phyloP scores from a whole-genome alignment of 2,329 filamentous ascomycete genomes.

The Amauroascus niger region DNA sequence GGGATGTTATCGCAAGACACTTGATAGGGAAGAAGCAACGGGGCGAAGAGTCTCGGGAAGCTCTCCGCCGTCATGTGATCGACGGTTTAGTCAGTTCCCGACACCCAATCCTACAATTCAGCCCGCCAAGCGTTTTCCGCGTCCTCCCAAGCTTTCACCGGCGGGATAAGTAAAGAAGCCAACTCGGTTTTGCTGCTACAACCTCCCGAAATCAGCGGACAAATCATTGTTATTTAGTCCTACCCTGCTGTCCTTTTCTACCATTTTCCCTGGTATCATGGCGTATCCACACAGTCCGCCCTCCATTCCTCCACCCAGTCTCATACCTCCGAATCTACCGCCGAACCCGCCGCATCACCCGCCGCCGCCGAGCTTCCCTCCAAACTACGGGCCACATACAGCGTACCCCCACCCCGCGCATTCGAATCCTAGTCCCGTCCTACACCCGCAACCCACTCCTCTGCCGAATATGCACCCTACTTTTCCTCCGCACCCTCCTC shows the following conservation, averaged over 20 bases:
- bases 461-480: not conserved
- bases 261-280: not conserved
- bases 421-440: not conserved
- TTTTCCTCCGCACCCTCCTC: not conserved
- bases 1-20: not conserved
- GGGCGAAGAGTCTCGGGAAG: not conserved
- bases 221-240: too few species aligned
- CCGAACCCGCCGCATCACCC: not conserved
- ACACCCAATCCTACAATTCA: not conserved
- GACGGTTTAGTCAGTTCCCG: conserved; percentile 1
- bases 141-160: too few species aligned
- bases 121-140: not conserved
- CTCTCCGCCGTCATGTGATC: conserved; percentile 8
- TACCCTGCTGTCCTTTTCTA: not conserved
- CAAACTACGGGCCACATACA: not conserved
- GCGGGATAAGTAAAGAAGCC: too few species aligned
- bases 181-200: too few species aligned
- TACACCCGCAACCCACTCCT: not conserved
- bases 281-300: not conserved
- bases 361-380: not conserved
- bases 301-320: not conserved
- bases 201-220: too few species aligned
- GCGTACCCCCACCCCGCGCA: not conserved
- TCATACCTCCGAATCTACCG: not conserved
- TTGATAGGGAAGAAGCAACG: too few species aligned